Base-by-base conservation (phyloP, 169 alveolate genomes). In the Blepharisma undulans region DNA sequence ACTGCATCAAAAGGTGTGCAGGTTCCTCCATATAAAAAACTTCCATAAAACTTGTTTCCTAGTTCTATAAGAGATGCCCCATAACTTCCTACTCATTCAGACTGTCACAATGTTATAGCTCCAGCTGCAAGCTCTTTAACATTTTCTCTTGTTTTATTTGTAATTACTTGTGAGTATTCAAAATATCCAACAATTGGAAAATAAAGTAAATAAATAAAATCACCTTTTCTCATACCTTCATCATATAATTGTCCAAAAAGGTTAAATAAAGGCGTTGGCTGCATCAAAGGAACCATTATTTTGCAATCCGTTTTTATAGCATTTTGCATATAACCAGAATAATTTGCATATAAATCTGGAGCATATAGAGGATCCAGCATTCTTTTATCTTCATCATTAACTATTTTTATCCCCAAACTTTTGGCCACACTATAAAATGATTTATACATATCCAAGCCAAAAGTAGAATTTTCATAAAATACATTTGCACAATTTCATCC, bases 1-100 rank as follows among this genome's bases (percentile, higher is more conserved):
- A 34, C 36, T n/a, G 89, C 77, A 29, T 84, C 89, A 84, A 34
- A 84, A 84, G 86, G 34, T 14, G 25, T 27, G 18, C 86, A 78
- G 25, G 34, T 78, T 21, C 34, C 25, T 29, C 34, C 86, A 25
- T 48, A 48, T 48, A 48, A 18, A 48, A 48, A 48, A 48, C 66
- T 48, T 18, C 66, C 66, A 48, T 48, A 48, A 48, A 48, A 48
- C 14, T 48, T 48, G 14, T 48, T 48, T 48, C 66, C 66, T 0
- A 48, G 7, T 18, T 48, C 66, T 10, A 48, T 48, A 10, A 48
- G 14, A 2, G 66, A 48, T 48, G 66, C 66, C 12, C 66, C 66
- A 48, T 48, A 48, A 18, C 66, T 48, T 0, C 66, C 66, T 48
- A 48, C 10, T 5, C 66, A 48, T 48, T 48, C 66, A 48, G 66